Percentiles rank a stretch among this genome's conserved stretches.
These are phyloP conservation scores for Paraphaeosphaeria sporulosa DNA, from an alignment of 2,329 filamentous ascomycete species.

Conservation along the genomic window DNA sequence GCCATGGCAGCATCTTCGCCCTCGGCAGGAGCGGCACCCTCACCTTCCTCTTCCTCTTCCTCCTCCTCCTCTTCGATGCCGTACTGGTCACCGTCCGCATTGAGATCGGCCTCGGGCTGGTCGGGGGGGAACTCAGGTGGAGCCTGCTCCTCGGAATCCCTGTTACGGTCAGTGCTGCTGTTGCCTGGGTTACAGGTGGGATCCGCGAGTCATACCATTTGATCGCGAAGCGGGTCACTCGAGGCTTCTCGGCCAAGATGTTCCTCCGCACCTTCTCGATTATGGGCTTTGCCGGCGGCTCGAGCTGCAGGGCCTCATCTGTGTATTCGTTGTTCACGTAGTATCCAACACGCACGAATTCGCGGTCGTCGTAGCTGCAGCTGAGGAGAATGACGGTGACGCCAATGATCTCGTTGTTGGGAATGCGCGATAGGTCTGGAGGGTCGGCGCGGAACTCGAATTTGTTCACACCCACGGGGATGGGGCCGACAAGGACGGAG, in stretches of 20 bases:
- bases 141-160: slow-evolving; percentile 97
- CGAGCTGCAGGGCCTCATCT: slow-evolving; percentile 83
- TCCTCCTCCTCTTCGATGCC: slow-evolving; percentile 85
- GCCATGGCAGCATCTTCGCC: slow-evolving; percentile 80
- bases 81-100: slow-evolving; percentile 85
- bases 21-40: slow-evolving; percentile 54
- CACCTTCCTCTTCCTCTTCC: slow-evolving; percentile 70
- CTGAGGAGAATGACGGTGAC: slow-evolving; percentile 97
- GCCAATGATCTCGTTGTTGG: slow-evolving; percentile 91
- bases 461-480: slow-evolving; percentile 97
- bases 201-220: slow-evolving; percentile 76
- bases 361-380: slow-evolving; percentile 93
- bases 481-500: slow-evolving; percentile 94
- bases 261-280: slow-evolving; percentile 93
- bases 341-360: slow-evolving; percentile 98
- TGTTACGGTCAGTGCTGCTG: slow-evolving; percentile 50
- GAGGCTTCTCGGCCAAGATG: slow-evolving; percentile 94
- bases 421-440: slow-evolving; percentile 88
- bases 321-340: slow-evolving; percentile 99
- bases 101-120: slow-evolving; percentile 91
- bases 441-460: slow-evolving; percentile 97
- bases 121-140: slow-evolving; percentile 96
- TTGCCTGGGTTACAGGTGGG: slow-evolving; percentile 14
- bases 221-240: slow-evolving; percentile 96
- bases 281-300: slow-evolving; percentile 90